Evolutionary conservation across 2,329 filamentous ascomycete species (phyloP), one percentile per base, ranked within the genome.

Genomic region (Pseudogymnoascus sp.): DNA sequence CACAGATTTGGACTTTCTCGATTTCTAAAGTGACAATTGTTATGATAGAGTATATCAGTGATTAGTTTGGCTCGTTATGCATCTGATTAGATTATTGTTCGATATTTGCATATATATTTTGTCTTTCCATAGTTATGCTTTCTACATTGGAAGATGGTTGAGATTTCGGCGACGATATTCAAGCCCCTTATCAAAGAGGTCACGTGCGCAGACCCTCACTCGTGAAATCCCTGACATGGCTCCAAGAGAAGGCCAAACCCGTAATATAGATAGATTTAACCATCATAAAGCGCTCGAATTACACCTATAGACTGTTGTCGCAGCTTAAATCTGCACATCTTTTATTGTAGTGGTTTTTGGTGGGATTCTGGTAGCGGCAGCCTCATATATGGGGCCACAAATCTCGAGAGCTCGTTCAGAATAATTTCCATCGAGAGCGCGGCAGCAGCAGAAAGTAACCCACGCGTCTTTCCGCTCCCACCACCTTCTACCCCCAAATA

Each of bases 391-490:
- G 15, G 39, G 39, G 39, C 39, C 21, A 26, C 39, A 26, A 26
- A 48, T 10, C 39, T 10, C 39, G 21, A 48, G 21, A 57, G 52
- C 52, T 57, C 52, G 52, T 33, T 57, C 52, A 57, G 52, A 57
- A 57, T 57, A 57, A 57, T 57, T 57, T 57, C 52, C 52, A 57
- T 48, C 19, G 4, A n/a, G 21, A 28, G 21, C 39, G 39, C 39
- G 39, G 21, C 12, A 48, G 13, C 13, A 48, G 39, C 21, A 48
- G 39, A 48, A 48, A 48, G 39, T 48, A 48, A 48, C 39, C 39
- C 28, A 57, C 52, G 33, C 52, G 52, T 57, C 52, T 35, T 35
- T 35, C 52, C 28, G 15, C 28, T 35, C 28, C 52, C 28, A 57
- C 52, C 28, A 33, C 52, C 28, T 33, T 33, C 52, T 57, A 57